phyloP scores from a whole-genome alignment of 140 eudicot genomes.

The Anethum foeniculum region DNA sequence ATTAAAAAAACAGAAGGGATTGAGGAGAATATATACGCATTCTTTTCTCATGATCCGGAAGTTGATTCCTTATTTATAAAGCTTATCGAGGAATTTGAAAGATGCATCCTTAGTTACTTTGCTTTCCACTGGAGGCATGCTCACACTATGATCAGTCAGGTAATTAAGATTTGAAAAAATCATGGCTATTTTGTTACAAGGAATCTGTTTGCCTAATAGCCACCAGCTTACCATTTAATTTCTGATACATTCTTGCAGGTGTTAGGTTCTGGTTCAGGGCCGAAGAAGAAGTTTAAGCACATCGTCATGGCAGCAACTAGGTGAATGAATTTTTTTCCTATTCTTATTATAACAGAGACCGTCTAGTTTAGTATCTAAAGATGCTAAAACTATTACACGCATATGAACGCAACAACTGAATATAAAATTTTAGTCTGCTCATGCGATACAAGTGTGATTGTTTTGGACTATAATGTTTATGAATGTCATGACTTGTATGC shows the following conservation, averaged over 20 bases:
- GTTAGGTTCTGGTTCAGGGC: slow-evolving; percentile 65
- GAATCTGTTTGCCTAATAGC: not conserved
- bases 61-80: slow-evolving; percentile 82
- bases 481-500: not conserved
- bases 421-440: not conserved
- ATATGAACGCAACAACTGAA: not conserved
- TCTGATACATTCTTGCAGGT: slow-evolving; percentile 34
- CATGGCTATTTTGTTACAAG: not conserved
- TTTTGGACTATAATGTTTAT: not conserved
- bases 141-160: slow-evolving; percentile 72
- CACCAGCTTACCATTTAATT: not conserved
- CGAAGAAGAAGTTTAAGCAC: slow-evolving; percentile 77
- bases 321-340: slow-evolving; percentile 21
- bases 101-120: slow-evolving; percentile 88
- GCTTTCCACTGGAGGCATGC: slow-evolving; percentile 94
- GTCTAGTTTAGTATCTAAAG: not conserved
- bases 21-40: slow-evolving; percentile 71
- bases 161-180: slow-evolving; percentile 5
- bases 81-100: slow-evolving; percentile 85
- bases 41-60: slow-evolving; percentile 54
- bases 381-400: not conserved
- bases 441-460: not conserved
- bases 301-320: slow-evolving; percentile 92
- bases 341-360: not conserved
- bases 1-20: slow-evolving; percentile 63